Evolutionary conservation across 2,329 filamentous ascomycete genomes (phyloP).

Genomic region (Penicillium sp.): DNA sequence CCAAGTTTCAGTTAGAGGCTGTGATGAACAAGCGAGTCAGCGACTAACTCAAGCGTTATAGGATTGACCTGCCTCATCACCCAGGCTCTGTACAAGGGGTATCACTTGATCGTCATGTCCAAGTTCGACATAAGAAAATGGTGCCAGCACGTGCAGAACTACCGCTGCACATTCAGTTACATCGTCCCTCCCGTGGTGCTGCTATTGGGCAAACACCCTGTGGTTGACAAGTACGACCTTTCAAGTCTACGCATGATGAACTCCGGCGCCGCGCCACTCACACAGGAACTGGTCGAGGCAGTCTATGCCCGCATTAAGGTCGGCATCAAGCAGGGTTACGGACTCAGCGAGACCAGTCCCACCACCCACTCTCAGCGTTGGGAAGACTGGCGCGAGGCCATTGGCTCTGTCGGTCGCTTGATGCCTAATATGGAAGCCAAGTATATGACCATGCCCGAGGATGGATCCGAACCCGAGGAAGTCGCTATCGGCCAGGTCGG

Average conservation of each 20-base stretch:
- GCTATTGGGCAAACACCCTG: conserved; percentile 71
- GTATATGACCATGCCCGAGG: conserved; percentile 62
- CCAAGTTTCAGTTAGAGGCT: background rate
- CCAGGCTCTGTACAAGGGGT: conserved; percentile 61
- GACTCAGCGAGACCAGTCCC: conserved; percentile 80
- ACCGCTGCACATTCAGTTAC: conserved; percentile 72
- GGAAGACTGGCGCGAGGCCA: conserved; percentile 69
- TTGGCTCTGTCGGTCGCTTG: conserved; percentile 74
- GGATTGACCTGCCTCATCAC: conserved; percentile 72
- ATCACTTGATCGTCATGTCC: conserved; percentile 66
- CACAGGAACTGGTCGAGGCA: conserved; percentile 70
- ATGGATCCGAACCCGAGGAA: conserved; percentile 49
- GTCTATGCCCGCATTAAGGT: conserved; percentile 71
- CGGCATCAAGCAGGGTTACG: conserved; percentile 88
- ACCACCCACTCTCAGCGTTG: conserved; percentile 70
- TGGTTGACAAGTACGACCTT: conserved; percentile 76
- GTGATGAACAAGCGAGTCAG: background rate
- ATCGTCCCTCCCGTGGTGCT: conserved; percentile 82
- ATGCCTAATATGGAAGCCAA: conserved; percentile 76
- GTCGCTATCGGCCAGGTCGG: conserved; percentile 61
- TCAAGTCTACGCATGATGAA: conserved; percentile 77
- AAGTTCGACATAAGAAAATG: conserved; percentile 79
- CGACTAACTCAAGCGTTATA: conserved; percentile 19
- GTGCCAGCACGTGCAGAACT: conserved; percentile 70
- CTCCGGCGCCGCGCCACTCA: conserved; percentile 81